Percentiles rank a stretch among this genome's conserved stretches.
phyloP scores from a whole-genome alignment of 371 early-diverging fungal species.

The Fennellomyces sp. region DNA sequence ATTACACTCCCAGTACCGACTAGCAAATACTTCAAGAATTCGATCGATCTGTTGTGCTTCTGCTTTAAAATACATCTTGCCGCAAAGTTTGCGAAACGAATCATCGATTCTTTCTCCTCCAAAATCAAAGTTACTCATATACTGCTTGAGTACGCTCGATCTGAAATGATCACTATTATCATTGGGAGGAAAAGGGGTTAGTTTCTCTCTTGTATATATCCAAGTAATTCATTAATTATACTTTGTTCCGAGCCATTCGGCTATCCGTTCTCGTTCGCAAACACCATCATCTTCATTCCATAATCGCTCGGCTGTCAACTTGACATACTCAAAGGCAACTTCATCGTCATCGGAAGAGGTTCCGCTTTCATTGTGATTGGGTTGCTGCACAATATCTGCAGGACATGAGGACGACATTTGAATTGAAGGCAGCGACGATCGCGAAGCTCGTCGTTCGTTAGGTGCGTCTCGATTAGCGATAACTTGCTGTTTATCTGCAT shows the following conservation, averaged over 20 bases:
- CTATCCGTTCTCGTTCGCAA: constrained; percentile 33
- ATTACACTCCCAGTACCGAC: constrained; percentile 84
- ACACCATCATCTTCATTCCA: constrained; percentile 41
- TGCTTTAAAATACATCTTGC: constrained; percentile 79
- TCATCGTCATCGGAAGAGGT: neutral
- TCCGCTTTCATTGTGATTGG: neutral
- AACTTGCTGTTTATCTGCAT: neutral
- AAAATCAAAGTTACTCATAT: constrained; percentile 19
- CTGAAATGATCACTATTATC: constrained; percentile 15
- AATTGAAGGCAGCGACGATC: neutral
- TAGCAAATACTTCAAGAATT: constrained; percentile 79
- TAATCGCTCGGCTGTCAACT: constrained; percentile 27
- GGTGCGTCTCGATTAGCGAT: neutral
- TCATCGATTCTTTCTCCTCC: constrained; percentile 10
- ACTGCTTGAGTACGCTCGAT: constrained; percentile 7
- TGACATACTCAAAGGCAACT: constrained; percentile 1
- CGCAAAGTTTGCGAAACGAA: constrained; percentile 59
- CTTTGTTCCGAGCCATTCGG: constrained; percentile 51
- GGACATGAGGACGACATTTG: neutral
- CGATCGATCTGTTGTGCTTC: constrained; percentile 93
- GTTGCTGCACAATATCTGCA: neutral
- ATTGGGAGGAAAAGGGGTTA: neutral
- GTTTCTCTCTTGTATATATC: neutral
- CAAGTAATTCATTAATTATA: neutral
- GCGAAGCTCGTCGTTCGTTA: neutral